Conservation (phyloP, 2,329 filamentous ascomycete species). For the Corinectria fuckeliana region DNA sequence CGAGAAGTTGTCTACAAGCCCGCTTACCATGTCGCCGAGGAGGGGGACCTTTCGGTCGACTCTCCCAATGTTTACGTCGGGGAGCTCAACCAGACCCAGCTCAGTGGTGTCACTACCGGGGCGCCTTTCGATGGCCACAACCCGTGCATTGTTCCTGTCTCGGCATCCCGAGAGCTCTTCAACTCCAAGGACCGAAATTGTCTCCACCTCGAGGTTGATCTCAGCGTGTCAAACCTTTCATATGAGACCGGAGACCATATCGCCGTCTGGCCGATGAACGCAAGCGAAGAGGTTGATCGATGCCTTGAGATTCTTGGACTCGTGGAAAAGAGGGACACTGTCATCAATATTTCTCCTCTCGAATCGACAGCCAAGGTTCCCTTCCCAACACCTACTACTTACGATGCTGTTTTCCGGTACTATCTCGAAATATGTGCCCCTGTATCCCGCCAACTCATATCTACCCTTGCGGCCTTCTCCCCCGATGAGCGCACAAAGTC, state of each 20-base stretch:
- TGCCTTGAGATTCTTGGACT: slow-evolving; percentile 38
- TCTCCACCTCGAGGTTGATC: slow-evolving; percentile 45
- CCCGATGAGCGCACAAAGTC: slow-evolving; percentile 39
- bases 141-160: slow-evolving; percentile 95
- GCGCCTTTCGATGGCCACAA: slow-evolving; percentile 96
- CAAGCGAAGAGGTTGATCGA: slow-evolving; percentile 38
- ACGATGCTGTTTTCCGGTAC: slow-evolving; percentile 46
- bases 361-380: slow-evolving; percentile 20
- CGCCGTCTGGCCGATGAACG: slow-evolving; percentile 45
- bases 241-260: slow-evolving; percentile 49
- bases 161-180: slow-evolving; percentile 67
- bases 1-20: slow-evolving; percentile 96
- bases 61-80: slow-evolving; percentile 88
- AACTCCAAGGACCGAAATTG: slow-evolving; percentile 34
- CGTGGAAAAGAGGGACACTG: slow-evolving; percentile 24
- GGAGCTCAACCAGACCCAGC: slow-evolving; percentile 94
- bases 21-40: slow-evolving; percentile 81
- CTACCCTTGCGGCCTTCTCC: slow-evolving; percentile 61
- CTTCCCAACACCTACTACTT: slow-evolving; percentile 46
- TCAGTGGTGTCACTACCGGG: slow-evolving; percentile 79
- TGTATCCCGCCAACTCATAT: slow-evolving; percentile 53
- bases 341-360: slow-evolving; percentile 27
- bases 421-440: slow-evolving; percentile 49
- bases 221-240: slow-evolving; percentile 25
- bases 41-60: slow-evolving; percentile 74